Base-by-base conservation (phyloP, 2,329 filamentous ascomycete species). In the Colletotrichum orbiculare region DNA sequence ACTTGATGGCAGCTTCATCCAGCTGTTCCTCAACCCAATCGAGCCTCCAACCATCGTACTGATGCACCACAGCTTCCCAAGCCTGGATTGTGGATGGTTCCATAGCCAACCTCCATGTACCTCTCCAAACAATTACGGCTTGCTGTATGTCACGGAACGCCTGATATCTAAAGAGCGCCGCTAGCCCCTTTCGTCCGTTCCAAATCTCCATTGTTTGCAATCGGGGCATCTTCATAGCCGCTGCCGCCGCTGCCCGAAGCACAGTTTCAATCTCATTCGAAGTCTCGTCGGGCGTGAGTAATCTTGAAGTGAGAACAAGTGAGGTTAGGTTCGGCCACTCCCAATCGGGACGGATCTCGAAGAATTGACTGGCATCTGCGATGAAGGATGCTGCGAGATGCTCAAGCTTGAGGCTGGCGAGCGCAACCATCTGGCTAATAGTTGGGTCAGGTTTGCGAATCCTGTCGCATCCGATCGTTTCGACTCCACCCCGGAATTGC, bases 141-240 rank as follows among this genome's bases (percentile, higher is more conserved):
- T 64, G 45, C 42, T 43, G 50, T 46, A 10, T 42, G 17, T 56
- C 34, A 13, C 48, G 45, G 33, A 59, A 46, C 54, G 58, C 41
- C 67, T 73, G 70, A 49, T 75, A 77, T 57, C 67, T 64, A 64
- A 77, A 77, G 59, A 77, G 70, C 58, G 66, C 66, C 46, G 75
- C 73, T 49, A 74, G 57, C 4, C 74, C 72, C 68, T 73, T 70
- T 70, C 64, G 49, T 68, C 72, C 75, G 69, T 76, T 76, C 74
- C 73, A 76, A 54, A 76, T 74, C 67, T 76, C 73, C 73, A 76
- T 74, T 57, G 68, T 76, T 68, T 73, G 60, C 43, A 77, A 67
- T n/a, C 52, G 60, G 61, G 73, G 74, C 73, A 77, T 77, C 65
- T 68, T 71, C 33, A 71, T 70, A 35, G 73, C 74, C 54, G 66